Evolutionary conservation across 768 basidiomycete species (phyloP).

Genomic region (Serendipita sp.): DNA sequence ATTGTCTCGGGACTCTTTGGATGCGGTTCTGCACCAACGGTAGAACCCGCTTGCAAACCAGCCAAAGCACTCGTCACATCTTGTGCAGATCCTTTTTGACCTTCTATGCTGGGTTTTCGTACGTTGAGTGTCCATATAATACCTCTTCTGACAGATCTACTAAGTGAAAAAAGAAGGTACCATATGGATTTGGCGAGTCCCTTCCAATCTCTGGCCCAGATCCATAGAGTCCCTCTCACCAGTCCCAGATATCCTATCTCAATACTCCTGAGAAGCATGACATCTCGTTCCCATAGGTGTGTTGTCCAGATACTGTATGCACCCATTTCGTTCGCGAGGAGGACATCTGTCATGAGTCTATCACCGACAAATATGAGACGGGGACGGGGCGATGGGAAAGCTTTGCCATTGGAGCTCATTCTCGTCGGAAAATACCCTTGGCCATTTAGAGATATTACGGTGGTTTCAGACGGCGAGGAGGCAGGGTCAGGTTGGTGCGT

Average conservation of each 20-base stretch:
- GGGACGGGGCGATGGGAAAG: neutral
- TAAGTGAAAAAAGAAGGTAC: neutral
- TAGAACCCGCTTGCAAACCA: too few relatives aligned
- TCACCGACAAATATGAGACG: slow-evolving; percentile 71
- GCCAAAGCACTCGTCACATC: too few relatives aligned
- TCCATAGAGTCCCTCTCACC: neutral
- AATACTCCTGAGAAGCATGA: slow-evolving; percentile 9
- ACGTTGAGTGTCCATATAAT: too few relatives aligned
- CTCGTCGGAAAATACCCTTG: neutral
- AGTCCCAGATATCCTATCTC: neutral
- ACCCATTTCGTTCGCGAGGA: slow-evolving; percentile 68
- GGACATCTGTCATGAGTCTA: slow-evolving; percentile 78
- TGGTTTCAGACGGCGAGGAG: slow-evolving; percentile 33
- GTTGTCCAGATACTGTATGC: slow-evolving; percentile 13
- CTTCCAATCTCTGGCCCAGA: neutral
- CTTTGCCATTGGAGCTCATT: neutral
- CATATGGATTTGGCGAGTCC: neutral
- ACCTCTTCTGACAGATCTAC: too few relatives aligned
- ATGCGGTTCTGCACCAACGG: too few relatives aligned
- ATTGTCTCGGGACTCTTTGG: too few relatives aligned
- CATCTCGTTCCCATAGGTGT: slow-evolving; percentile 14
- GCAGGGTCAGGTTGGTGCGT: slow-evolving; percentile 23
- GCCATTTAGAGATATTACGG: slow-evolving; percentile 25
- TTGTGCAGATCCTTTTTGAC: too few relatives aligned
- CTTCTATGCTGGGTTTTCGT: too few relatives aligned